phyloP scores from a whole-genome alignment of 179 eudicot species.

The Corrigiola litoralis region DNA sequence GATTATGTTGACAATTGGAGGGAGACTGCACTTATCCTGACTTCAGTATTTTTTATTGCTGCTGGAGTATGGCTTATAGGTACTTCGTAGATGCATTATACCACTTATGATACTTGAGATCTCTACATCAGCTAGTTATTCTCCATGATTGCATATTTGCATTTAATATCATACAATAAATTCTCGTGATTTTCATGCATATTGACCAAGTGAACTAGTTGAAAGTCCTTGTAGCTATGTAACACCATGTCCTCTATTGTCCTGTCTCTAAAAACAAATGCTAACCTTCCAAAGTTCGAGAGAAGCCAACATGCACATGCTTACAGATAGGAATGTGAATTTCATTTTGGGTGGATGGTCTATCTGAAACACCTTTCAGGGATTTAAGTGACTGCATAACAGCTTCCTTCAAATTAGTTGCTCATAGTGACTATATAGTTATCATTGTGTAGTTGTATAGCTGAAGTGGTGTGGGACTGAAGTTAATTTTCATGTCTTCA shows the following conservation, averaged over 20 bases:
- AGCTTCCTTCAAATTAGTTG: not conserved
- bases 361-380: too few species aligned
- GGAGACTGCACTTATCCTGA: slow-evolving; percentile 52
- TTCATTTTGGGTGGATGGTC: too few species aligned
- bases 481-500: not conserved
- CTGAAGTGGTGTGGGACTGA: not conserved
- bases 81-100: slow-evolving; percentile 14
- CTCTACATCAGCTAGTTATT: not conserved
- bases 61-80: slow-evolving; percentile 74
- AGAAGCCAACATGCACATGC: too few species aligned
- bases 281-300: not conserved
- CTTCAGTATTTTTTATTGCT: slow-evolving; percentile 63
- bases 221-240: not conserved
- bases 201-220: not conserved
- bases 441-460: not conserved
- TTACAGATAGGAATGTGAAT: too few species aligned
- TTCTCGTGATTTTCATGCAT: not conserved
- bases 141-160: not conserved
- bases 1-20: slow-evolving; percentile 76
- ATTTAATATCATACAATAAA: not conserved
- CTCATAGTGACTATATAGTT: too few species aligned
- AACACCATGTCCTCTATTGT: not conserved
- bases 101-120: not conserved
- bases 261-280: too few species aligned
- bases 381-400: not conserved